These are phyloP conservation scores for Basipetospora chlamydospora DNA, from an alignment of 2,329 filamentous ascomycete genomes.

Conservation along the genomic window DNA sequence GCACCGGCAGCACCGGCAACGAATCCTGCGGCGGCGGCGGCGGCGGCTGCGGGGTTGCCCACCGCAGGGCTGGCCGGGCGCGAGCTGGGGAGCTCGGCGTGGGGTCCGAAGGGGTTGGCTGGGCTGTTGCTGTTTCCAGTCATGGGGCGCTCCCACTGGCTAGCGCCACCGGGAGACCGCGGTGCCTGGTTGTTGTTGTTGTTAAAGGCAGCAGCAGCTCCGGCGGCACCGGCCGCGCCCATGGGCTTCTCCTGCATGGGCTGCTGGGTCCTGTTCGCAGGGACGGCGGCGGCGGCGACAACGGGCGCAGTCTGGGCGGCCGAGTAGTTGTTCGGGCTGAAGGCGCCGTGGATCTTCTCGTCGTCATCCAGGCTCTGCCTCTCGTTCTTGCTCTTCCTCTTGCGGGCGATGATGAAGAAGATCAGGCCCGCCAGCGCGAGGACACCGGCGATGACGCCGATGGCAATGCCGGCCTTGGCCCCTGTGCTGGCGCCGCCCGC, in stretches of 20 bases:
- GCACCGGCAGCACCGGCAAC: slow-evolving; percentile 18
- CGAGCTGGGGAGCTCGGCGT: slow-evolving; percentile 22
- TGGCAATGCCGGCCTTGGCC: slow-evolving; percentile 66
- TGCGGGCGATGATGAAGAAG: slow-evolving; percentile 52
- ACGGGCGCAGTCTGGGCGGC: slow-evolving; percentile 9
- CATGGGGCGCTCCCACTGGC: slow-evolving; percentile 33
- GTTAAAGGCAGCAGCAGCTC: slow-evolving; percentile 12
- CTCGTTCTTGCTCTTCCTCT: slow-evolving; percentile 50
- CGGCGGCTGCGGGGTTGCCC: slow-evolving; percentile 11
- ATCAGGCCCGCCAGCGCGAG: slow-evolving; percentile 51
- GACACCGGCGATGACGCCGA: slow-evolving; percentile 62
- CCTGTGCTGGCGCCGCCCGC: slow-evolving; percentile 18
- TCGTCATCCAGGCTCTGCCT: slow-evolving; percentile 28
- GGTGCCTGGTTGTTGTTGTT: slow-evolving; percentile 12
- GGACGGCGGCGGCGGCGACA: slow-evolving; percentile 5
- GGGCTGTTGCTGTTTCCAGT: slow-evolving; percentile 33
- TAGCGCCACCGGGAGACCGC: slow-evolving; percentile 16
- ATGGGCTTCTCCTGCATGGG: slow-evolving; percentile 72
- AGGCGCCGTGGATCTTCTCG: slow-evolving; percentile 44
- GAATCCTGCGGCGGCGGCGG: slow-evolving; percentile 10
- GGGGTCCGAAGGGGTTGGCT: slow-evolving; percentile 57
- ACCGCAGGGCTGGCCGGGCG: slow-evolving; percentile 20
- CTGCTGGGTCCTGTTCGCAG: slow-evolving; percentile 24
- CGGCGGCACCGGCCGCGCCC: slow-evolving; percentile 32
- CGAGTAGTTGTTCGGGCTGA: slow-evolving; percentile 14